Conservation (phyloP, 2,329 filamentous ascomycete genomes). For the Meredithiella fracta region DNA sequence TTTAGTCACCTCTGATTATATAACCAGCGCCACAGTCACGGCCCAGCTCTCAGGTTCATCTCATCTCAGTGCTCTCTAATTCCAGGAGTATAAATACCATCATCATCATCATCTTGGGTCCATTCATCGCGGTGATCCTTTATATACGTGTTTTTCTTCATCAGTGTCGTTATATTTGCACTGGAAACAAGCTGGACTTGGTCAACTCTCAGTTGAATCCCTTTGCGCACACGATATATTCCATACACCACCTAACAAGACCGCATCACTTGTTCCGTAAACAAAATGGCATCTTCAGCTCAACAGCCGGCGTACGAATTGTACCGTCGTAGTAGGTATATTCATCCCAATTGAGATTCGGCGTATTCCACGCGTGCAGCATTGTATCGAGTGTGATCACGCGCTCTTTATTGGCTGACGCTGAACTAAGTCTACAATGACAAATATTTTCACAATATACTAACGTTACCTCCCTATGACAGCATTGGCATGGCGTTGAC, state of each 20-base stretch:
- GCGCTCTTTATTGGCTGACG: background rate
- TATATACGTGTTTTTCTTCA: too few relatives aligned
- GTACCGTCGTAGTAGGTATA: slow-evolving; percentile 94
- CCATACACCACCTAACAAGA: too few relatives aligned
- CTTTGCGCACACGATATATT: too few relatives aligned
- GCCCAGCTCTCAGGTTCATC: background rate
- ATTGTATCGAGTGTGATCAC: background rate
- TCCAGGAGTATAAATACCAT: background rate
- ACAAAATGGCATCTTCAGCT: slow-evolving; percentile 10
- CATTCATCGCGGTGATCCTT: background rate
- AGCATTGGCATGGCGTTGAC: slow-evolving; percentile 89
- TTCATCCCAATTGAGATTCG: background rate
- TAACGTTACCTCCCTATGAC: slow-evolving; percentile 11
- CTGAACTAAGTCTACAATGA: too few relatives aligned
- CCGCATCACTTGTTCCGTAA: background rate
- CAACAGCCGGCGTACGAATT: slow-evolving; percentile 69
- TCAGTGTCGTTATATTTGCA: too few relatives aligned
- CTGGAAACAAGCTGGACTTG: too few relatives aligned
- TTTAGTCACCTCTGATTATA: background rate
- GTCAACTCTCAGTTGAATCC: too few relatives aligned
- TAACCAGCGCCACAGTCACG: background rate
- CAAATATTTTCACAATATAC: too few relatives aligned
- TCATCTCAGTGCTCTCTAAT: background rate
- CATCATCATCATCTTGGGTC: background rate
- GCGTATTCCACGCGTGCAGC: too few relatives aligned